Evolutionary conservation across 2,329 filamentous ascomycete species (phyloP), one percentile per base, ranked within the genome.

Genomic region (Aspergillus ochraceus): DNA sequence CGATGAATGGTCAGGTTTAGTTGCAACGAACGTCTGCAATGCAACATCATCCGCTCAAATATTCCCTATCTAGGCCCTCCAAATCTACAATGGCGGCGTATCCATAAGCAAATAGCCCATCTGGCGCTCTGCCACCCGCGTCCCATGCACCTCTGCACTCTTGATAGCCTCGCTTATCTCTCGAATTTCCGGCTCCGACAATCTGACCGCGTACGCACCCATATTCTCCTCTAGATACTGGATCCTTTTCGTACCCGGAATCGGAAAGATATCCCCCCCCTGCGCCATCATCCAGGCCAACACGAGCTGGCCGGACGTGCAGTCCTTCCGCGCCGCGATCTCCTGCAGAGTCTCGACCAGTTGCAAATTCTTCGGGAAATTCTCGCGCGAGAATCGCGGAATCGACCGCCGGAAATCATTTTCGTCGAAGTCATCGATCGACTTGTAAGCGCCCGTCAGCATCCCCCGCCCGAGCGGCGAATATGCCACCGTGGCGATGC

Each of bases 211-310:
- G 20, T 66, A 10, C 29, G 62, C 66, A 6, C 56, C 64, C 50
- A 72, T 20, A 58, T 82, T 83, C 71, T 81, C 79, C 42, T 81
- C 75, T 47, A 84, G 59, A 46, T 80, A 76, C 22, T 75, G 71
- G 17, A 80, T 64, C 22, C 77, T 78, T 60, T 81, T 84, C 0
- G 83, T 84, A 8, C 84, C 84, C 0, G 83, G 83, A 59, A 84
- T 89, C 0, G 88, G 84, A 66, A 86, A 82, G 53, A 89, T 77
- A 64, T 87, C 83, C 2, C 83, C 78, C 0, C 84, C 84, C 67
- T 89, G 86, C 10, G 81, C 81, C 63, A 87, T 66, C 54, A 89
- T 64, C 87, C 87, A 90, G 0, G 87, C 86, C 36, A 90, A 74
- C 1, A 84, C 82, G 57, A 90, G 68, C 69, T 90, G 83, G 2